Conservation (phyloP, 2,329 filamentous ascomycete species). For the Bipolaris sorokiniana region DNA sequence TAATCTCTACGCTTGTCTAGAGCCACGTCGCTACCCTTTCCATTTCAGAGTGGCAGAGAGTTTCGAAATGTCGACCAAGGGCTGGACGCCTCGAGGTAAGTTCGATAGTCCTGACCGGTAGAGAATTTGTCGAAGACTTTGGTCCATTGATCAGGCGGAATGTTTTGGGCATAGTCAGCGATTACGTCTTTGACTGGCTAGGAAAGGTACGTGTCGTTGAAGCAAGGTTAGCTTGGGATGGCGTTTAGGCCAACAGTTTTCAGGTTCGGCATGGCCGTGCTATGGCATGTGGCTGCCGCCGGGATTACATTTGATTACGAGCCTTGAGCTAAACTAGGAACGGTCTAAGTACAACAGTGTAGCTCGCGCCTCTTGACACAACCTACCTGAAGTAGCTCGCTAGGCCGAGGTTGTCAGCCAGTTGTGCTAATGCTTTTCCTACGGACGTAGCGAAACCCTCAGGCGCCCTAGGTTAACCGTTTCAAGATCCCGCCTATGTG, state of each 20-base stretch:
- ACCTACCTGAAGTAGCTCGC: not conserved
- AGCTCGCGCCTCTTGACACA: not conserved
- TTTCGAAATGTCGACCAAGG: not conserved
- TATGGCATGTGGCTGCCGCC: constrained; percentile 1
- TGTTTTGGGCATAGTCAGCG: not conserved
- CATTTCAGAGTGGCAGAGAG: not conserved
- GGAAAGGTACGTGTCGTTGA: constrained; percentile 9
- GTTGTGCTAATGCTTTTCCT: not conserved
- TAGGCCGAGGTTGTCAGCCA: not conserved
- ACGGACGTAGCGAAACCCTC: not conserved
- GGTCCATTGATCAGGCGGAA: not conserved
- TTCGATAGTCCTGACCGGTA: not conserved
- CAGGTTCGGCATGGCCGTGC: constrained; percentile 8
- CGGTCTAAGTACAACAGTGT: not conserved
- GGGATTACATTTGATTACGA: not conserved
- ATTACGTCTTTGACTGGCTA: not conserved
- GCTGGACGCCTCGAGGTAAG: too few relatives aligned
- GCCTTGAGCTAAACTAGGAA: too few relatives aligned
- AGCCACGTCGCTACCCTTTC: too few relatives aligned
- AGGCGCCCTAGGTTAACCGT: too few relatives aligned
- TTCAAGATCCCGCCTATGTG: too few relatives aligned
- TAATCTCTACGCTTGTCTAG: too few relatives aligned
- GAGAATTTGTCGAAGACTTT: not conserved
- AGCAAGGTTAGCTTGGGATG: not conserved
- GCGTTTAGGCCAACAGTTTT: not conserved